Evolutionary conservation across 305 asterid species (phyloP).

Genomic region (Caryopteris hybrid): DNA sequence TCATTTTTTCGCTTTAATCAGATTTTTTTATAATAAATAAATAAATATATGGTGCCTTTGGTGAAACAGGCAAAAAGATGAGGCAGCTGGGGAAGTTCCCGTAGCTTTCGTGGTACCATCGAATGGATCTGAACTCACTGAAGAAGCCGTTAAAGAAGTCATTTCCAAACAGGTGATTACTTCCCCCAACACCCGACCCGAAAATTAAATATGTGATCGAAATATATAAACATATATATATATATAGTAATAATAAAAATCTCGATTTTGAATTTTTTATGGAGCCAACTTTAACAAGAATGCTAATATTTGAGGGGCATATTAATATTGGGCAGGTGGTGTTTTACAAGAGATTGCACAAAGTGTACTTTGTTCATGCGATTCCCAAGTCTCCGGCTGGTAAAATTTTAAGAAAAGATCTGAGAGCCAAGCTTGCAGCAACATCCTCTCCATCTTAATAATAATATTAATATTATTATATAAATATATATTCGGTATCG

Average conservation of each 20-base stretch:
- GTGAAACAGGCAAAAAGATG: conserved; percentile 60
- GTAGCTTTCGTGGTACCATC: conserved; percentile 80
- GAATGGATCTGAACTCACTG: conserved; percentile 51
- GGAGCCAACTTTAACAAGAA: too few relatives aligned
- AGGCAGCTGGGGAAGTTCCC: conserved; percentile 81
- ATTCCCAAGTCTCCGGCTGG: conserved; percentile 89
- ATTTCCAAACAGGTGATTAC: conserved; percentile 71
- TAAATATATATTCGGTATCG: neutral
- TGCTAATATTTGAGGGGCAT: too few relatives aligned
- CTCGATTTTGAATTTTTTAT: too few relatives aligned
- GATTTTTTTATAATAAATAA: too few relatives aligned
- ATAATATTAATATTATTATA: neutral
- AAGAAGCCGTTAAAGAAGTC: conserved; percentile 68
- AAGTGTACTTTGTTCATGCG: conserved; percentile 66
- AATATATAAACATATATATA: too few relatives aligned
- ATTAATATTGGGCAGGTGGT: conserved; percentile 49
- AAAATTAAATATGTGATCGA: too few relatives aligned
- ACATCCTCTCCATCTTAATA: conserved; percentile 6
- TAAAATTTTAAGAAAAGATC: conserved; percentile 75
- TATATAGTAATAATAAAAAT: too few relatives aligned
- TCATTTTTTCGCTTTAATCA: too few relatives aligned
- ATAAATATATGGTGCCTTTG: neutral
- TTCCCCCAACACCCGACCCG: too few relatives aligned
- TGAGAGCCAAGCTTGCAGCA: conserved; percentile 58
- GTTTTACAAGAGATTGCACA: conserved; percentile 76